Evolutionary conservation across 768 basidiomycete genomes (phyloP).

Genomic region (Rhizopogon salebrosus): DNA sequence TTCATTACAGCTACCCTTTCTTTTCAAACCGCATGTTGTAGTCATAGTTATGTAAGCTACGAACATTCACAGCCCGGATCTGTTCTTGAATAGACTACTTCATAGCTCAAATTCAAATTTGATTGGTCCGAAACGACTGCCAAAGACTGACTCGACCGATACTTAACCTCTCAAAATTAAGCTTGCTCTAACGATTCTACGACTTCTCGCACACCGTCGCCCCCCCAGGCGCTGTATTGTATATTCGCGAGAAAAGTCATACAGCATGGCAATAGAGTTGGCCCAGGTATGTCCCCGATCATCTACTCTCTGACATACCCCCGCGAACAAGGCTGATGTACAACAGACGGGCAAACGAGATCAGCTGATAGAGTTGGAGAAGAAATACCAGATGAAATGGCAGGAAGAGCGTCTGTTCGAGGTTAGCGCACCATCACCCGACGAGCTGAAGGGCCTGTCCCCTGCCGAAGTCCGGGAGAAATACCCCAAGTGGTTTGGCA

Average conservation of each 20-base stretch:
- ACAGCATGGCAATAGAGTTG: conserved; percentile 55
- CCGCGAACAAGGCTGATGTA: conserved; percentile 5
- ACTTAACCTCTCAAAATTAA: neutral
- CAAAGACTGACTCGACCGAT: too few species aligned
- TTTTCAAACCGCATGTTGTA: too few species aligned
- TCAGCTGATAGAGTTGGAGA: conserved; percentile 75
- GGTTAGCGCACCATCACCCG: conserved; percentile 68
- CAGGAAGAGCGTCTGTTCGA: conserved; percentile 74
- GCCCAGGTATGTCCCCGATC: conserved; percentile 40
- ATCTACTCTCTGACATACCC: neutral
- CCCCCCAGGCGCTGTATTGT: conserved; percentile 27
- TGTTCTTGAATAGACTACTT: too few species aligned
- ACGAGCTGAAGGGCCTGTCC: conserved; percentile 60
- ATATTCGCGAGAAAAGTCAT: conserved; percentile 10
- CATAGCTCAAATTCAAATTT: too few species aligned
- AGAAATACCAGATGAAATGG: conserved; percentile 84
- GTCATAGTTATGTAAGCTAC: too few species aligned
- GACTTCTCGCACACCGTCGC: conserved; percentile 17
- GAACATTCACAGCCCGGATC: too few species aligned
- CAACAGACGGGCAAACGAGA: conserved; percentile 91
- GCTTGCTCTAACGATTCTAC: conserved; percentile 18
- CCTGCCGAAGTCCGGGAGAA: conserved; percentile 62
- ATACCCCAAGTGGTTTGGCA: conserved; percentile 97
- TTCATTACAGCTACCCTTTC: too few species aligned
- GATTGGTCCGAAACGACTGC: too few species aligned